Percentiles rank a stretch among this genome's conserved stretches.
These are phyloP conservation scores for Psophocarpus tetragonolobus DNA, from an alignment of 306 rosid species.

Conservation along the genomic window DNA sequence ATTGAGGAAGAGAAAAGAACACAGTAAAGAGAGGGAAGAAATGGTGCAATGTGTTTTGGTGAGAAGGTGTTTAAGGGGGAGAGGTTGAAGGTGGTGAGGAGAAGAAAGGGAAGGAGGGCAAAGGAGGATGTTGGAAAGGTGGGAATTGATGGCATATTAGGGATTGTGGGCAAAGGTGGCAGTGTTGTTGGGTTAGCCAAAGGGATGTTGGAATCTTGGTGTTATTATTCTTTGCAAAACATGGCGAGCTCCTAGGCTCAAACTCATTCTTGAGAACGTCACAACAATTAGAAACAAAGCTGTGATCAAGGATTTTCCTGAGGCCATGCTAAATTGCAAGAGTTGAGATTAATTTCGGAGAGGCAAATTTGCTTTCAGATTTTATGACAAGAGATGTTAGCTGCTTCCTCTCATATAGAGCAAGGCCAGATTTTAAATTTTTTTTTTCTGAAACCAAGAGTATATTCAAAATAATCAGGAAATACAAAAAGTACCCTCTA, in stretches of 20 bases:
- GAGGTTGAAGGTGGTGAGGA: conserved; percentile 43
- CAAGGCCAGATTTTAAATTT: not conserved
- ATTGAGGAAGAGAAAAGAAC: not conserved
- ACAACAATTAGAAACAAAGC: conserved; percentile 26
- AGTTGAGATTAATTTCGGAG: not conserved
- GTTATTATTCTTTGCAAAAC: conserved; percentile 36
- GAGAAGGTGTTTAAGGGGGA: conserved; percentile 25
- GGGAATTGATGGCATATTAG: conserved; percentile 26
- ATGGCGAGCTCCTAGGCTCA: conserved; percentile 27
- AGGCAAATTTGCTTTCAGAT: conserved; percentile 3
- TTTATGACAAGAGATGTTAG: not conserved
- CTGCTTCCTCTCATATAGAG: conserved; percentile 21
- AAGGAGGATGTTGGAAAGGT: conserved; percentile 25
- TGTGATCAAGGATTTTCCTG: conserved; percentile 1
- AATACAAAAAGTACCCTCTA: too few species aligned
- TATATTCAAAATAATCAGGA: too few species aligned
- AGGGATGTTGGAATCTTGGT: conserved; percentile 26
- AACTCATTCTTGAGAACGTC: conserved; percentile 29
- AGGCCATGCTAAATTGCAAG: conserved; percentile 25
- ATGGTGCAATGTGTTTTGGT: not conserved
- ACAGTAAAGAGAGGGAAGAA: too few species aligned
- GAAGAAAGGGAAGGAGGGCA: conserved; percentile 41
- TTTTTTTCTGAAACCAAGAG: too few species aligned
- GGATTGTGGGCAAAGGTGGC: conserved; percentile 21
- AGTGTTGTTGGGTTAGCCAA: not conserved